Evolutionary conservation across 2,329 filamentous ascomycete species (phyloP).

Genomic region (Trichoderma sp.): DNA sequence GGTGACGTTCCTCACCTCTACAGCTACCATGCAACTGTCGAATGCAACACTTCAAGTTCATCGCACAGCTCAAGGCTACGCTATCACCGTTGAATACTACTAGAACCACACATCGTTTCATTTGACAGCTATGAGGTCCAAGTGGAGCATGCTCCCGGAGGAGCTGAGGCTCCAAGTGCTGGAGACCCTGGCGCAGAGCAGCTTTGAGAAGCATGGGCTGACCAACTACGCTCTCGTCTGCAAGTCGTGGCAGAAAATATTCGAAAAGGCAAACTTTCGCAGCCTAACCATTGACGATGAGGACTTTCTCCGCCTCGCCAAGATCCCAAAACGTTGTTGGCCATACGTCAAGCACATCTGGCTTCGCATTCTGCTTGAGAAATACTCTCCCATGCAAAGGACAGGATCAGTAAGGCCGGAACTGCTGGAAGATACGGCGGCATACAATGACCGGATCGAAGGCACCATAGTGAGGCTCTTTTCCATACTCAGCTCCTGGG

Average conservation of each 20-base stretch:
- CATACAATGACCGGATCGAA: slow-evolving; percentile 10
- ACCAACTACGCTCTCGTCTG: slow-evolving; percentile 17
- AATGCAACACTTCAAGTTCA: background rate
- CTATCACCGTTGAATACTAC: background rate
- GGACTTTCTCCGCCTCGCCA: background rate
- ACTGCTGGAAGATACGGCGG: background rate
- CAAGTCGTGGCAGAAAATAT: slow-evolving; percentile 1
- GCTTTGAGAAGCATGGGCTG: background rate
- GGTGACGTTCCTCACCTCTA: background rate
- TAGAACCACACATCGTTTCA: background rate
- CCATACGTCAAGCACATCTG: slow-evolving; percentile 10
- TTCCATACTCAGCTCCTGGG: background rate
- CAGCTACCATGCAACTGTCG: slow-evolving; percentile 1
- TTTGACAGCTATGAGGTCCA: background rate
- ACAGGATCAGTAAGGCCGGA: background rate
- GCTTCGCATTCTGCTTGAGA: slow-evolving; percentile 12
- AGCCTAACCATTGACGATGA: background rate
- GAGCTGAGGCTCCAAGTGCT: slow-evolving; percentile 16
- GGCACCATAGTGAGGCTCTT: background rate
- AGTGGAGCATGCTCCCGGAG: slow-evolving; percentile 1
- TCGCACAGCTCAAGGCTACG: background rate
- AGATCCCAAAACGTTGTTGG: slow-evolving; percentile 6
- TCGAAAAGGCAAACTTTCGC: slow-evolving; percentile 4
- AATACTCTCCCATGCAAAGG: background rate
- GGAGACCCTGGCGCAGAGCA: background rate